These are phyloP conservation scores for Penicillium manginii DNA, from an alignment of 495 filamentous ascomycete species.

Conservation along the genomic window DNA sequence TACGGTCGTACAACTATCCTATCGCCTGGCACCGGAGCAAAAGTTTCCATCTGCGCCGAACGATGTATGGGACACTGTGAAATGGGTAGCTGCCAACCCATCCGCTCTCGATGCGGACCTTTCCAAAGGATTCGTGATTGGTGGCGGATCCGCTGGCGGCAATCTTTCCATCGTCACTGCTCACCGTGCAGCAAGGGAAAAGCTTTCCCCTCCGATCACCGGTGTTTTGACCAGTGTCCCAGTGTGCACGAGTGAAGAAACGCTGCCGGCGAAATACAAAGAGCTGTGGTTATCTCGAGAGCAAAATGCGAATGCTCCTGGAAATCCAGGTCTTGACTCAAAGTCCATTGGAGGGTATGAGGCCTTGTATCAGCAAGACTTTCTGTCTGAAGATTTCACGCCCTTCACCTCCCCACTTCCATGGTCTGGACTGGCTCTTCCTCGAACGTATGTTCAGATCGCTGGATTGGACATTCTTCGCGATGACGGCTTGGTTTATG, in stretches of 20 bases:
- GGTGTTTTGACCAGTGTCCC: constrained; percentile 49
- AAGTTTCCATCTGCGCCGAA: constrained; percentile 49
- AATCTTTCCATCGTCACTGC: constrained; percentile 47
- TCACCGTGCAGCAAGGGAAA: constrained; percentile 45
- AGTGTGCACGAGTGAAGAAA: constrained; percentile 18
- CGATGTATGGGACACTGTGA: constrained; percentile 54
- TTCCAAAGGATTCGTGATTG: constrained; percentile 51
- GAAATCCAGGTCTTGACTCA: background rate
- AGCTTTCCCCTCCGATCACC: constrained; percentile 46
- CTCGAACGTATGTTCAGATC: constrained; percentile 45
- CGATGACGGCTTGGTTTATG: constrained; percentile 46
- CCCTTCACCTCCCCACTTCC: constrained; percentile 12
- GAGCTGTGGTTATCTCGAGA: constrained; percentile 37
- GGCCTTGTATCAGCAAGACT: background rate
- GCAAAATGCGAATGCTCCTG: constrained; percentile 39
- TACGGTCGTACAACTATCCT: constrained; percentile 32
- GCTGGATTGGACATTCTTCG: constrained; percentile 42
- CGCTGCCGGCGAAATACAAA: constrained; percentile 33
- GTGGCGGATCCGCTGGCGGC: constrained; percentile 53
- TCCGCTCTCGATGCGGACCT: constrained; percentile 12
- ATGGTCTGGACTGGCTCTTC: constrained; percentile 23
- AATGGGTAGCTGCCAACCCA: constrained; percentile 51
- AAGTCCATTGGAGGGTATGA: background rate
- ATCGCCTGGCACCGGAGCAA: constrained; percentile 52
- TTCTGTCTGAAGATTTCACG: constrained; percentile 17